Conservation (phyloP, 163 green algal species). For the Chlamydomonas reinhardtii region DNA sequence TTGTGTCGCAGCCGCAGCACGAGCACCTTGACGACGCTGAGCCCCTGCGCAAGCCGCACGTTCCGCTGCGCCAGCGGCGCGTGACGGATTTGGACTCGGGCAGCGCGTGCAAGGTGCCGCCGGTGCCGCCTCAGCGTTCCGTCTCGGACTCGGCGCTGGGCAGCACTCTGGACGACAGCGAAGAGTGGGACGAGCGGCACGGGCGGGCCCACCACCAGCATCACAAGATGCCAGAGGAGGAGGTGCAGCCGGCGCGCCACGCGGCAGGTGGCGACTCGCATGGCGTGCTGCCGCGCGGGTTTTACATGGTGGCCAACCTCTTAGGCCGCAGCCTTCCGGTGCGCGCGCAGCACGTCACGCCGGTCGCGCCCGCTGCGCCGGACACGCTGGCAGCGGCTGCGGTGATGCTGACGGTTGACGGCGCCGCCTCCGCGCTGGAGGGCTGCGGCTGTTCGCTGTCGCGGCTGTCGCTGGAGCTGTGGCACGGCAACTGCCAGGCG, state of each 20-base stretch:
- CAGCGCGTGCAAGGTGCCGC: neutral
- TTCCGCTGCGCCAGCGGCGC: neutral
- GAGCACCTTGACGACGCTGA: too few species aligned
- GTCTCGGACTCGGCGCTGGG: too few species aligned
- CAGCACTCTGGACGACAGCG: too few species aligned
- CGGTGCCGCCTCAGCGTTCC: too few species aligned
- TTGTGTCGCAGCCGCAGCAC: neutral
- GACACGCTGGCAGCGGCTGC: neutral
- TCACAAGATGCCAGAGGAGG: neutral
- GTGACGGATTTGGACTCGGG: too few species aligned
- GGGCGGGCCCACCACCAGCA: neutral
- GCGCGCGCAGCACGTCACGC: neutral
- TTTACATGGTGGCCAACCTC: constrained; percentile 13
- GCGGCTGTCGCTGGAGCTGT: constrained; percentile 24
- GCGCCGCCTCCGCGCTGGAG: neutral
- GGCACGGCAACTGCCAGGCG: constrained; percentile 3
- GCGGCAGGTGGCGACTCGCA: neutral
- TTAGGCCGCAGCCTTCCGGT: constrained; percentile 27
- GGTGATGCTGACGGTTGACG: neutral
- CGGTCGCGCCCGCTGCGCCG: neutral
- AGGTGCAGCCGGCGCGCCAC: neutral
- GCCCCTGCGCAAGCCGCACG: neutral
- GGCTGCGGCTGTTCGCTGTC: neutral
- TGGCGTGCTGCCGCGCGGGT: neutral
- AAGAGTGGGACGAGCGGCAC: too few species aligned